These are phyloP conservation scores for Beauveria caledonica DNA, from an alignment of 2,329 filamentous ascomycete genomes.

Conservation along the genomic window DNA sequence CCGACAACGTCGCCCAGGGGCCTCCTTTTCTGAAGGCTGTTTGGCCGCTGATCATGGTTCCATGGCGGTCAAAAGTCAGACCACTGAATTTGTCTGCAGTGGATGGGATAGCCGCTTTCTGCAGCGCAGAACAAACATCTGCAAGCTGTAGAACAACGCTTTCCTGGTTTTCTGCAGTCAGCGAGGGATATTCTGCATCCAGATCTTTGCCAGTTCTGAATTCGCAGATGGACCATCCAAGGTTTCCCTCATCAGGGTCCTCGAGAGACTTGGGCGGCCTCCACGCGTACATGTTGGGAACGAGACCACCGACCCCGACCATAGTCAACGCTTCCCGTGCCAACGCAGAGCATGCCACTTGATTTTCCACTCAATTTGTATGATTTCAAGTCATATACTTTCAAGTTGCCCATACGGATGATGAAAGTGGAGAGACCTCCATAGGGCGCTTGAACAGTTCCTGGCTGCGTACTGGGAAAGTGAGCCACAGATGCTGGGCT, in stretches of 20 bases:
- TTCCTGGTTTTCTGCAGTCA: constrained; percentile 6
- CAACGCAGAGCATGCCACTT: constrained; percentile 19
- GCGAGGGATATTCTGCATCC: constrained; percentile 11
- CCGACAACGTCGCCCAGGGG: constrained; percentile 15
- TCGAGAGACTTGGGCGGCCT: not conserved
- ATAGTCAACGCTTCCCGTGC: constrained; percentile 14
- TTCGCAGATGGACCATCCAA: constrained; percentile 20
- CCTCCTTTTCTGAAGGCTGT: constrained; percentile 14
- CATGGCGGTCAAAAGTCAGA: constrained; percentile 13
- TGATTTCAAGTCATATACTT: constrained; percentile 12
- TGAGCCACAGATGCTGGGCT: not conserved
- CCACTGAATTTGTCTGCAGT: constrained; percentile 13
- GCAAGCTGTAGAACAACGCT: constrained; percentile 17
- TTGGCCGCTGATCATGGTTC: constrained; percentile 15
- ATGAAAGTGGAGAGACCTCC: constrained; percentile 7
- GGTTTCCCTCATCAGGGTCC: not conserved
- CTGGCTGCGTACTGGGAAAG: constrained; percentile 2
- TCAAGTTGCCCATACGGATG: constrained; percentile 14
- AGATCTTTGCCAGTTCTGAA: constrained; percentile 17
- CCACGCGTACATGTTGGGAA: constrained; percentile 20
- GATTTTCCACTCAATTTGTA: constrained; percentile 20
- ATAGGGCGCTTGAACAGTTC: not conserved
- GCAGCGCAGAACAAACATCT: constrained; percentile 15
- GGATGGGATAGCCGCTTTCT: constrained; percentile 12
- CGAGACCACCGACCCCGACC: not conserved